Conservation (phyloP, 2,329 filamentous ascomycete species). For the Phoma herbarum region DNA sequence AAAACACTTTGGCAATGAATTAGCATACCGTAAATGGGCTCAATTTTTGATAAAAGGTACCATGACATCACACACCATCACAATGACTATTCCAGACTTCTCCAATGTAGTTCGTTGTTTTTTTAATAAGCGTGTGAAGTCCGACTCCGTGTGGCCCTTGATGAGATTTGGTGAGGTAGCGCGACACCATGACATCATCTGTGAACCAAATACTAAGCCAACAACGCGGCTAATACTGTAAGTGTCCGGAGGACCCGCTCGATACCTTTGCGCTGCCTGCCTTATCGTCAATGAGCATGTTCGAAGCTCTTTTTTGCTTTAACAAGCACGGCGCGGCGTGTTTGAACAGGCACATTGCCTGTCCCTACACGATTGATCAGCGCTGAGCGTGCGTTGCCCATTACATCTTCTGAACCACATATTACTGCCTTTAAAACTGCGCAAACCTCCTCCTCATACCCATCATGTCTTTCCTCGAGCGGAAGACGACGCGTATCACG, state of each 20-base stretch:
- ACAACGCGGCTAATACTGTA: conserved; percentile 11
- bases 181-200: conserved; percentile 17
- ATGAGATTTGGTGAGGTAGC: neutral
- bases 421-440: neutral
- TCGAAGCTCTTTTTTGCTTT: neutral
- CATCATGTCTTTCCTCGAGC: conserved; percentile 41
- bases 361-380: neutral
- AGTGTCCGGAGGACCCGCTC: conserved; percentile 15
- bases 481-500: conserved; percentile 42
- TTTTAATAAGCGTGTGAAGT: no score
- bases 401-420: neutral
- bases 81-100: neutral
- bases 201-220: conserved; percentile 8
- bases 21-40: no score
- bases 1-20: neutral
- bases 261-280: conserved; percentile 7
- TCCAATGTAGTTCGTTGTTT: neutral
- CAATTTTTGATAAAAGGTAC: no score
- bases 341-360: conserved; percentile 1
- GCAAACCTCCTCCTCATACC: neutral
- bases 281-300: conserved; percentile 7
- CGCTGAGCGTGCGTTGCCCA: conserved; percentile 1
- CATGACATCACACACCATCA: neutral
- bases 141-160: neutral
- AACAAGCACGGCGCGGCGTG: conserved; percentile 27